These are phyloP conservation scores for Verbascum thapsus DNA, from an alignment of 257 asterid species.

Conservation along the genomic window DNA sequence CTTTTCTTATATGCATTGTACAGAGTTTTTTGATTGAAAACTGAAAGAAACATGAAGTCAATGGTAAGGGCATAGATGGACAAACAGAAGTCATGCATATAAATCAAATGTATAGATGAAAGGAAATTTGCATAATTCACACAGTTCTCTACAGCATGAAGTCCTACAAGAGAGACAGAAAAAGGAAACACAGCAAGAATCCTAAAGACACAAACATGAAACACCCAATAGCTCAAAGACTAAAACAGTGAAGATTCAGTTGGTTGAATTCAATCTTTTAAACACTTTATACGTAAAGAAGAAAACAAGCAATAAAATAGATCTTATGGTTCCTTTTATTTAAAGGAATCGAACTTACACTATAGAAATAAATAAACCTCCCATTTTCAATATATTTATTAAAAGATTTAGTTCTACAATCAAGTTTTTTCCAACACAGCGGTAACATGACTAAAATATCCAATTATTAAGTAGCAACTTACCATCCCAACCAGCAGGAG, in stretches of 20 bases:
- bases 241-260: too few relatives aligned
- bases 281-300: not conserved
- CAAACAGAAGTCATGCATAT: not conserved
- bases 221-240: not conserved
- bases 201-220: not conserved
- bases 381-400: too few relatives aligned
- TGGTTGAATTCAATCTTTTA: not conserved
- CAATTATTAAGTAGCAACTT: constrained; percentile 31
- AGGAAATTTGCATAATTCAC: not conserved
- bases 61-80: not conserved
- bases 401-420: too few relatives aligned
- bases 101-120: not conserved
- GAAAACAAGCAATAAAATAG: not conserved
- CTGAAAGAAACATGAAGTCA: constrained; percentile 34
- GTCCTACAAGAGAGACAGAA: not conserved
- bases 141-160: not conserved
- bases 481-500: constrained; percentile 99
- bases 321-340: not conserved
- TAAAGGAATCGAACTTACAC: not conserved
- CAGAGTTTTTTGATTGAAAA: constrained; percentile 81
- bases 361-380: too few relatives aligned
- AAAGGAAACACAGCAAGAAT: not conserved
- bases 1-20: constrained; percentile 89
- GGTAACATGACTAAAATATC: too few relatives aligned
- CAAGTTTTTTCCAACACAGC: too few relatives aligned